These are phyloP conservation scores for Parathielavia hyrcaniae DNA, from an alignment of 495 filamentous ascomycete species.

Conservation along the genomic window DNA sequence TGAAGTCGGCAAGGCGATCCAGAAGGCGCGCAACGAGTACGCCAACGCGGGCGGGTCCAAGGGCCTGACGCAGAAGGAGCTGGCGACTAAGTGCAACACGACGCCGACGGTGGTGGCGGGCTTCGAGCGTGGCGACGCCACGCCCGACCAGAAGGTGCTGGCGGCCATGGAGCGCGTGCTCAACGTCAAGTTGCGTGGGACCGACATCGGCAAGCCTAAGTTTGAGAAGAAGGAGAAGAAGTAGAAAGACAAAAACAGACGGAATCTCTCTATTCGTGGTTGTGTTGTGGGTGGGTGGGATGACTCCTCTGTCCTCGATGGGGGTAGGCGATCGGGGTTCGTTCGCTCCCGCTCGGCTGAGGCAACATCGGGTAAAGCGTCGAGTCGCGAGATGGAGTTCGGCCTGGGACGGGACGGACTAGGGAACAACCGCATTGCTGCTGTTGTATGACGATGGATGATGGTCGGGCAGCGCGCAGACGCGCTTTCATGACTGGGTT, in stretches of 20 bases:
- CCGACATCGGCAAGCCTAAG: constrained; percentile 68
- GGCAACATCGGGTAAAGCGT: neutral
- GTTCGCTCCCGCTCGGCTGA: neutral
- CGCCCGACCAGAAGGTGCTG: constrained; percentile 81
- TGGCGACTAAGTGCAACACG: constrained; percentile 90
- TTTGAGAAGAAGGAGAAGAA: constrained; percentile 63
- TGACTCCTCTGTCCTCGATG: neutral
- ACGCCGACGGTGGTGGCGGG: constrained; percentile 71
- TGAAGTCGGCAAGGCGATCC: constrained; percentile 77
- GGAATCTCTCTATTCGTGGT: too few species aligned
- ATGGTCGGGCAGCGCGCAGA: constrained; percentile 4
- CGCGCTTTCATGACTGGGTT: constrained; percentile 6
- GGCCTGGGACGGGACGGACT: neutral
- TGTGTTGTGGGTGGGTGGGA: neutral
- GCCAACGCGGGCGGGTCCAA: constrained; percentile 50
- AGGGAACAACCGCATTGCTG: neutral
- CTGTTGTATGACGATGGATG: constrained; percentile 1
- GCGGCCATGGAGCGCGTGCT: constrained; percentile 73
- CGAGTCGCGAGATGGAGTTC: neutral
- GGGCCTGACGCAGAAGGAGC: constrained; percentile 88
- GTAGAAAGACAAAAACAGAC: too few species aligned
- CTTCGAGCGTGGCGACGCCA: constrained; percentile 75
- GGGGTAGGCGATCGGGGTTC: neutral
- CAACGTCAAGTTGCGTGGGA: constrained; percentile 75
- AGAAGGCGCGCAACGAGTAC: constrained; percentile 59